Conservation (phyloP, 768 basidiomycete genomes). For the Auriscalpium microsporum region DNA sequence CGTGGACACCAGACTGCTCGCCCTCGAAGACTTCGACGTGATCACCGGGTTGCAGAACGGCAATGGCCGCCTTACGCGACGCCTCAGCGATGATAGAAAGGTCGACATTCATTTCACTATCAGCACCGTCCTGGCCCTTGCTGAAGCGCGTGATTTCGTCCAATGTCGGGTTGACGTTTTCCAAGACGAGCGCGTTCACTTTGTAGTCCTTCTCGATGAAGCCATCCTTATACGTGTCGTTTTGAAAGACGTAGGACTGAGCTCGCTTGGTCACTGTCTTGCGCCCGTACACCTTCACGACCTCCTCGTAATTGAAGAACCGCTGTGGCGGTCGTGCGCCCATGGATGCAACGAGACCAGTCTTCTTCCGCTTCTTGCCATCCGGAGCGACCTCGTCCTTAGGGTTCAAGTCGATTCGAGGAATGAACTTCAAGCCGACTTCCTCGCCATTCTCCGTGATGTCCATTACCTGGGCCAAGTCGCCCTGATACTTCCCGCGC, state of each 20-base stretch:
- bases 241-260: conserved; percentile 77
- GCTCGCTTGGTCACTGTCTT: conserved; percentile 69
- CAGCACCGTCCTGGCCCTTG: conserved; percentile 61
- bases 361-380: conserved; percentile 75
- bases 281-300: conserved; percentile 75
- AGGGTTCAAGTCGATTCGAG: conserved; percentile 95
- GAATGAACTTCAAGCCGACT: conserved; percentile 87
- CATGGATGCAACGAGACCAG: conserved; percentile 33
- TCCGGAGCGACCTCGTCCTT: conserved; percentile 64
- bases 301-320: conserved; percentile 91
- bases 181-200: conserved; percentile 63
- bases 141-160: conserved; percentile 95
- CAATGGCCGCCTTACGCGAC: conserved; percentile 82
- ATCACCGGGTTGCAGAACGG: conserved; percentile 95
- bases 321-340: conserved; percentile 81
- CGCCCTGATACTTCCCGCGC: conserved; percentile 88
- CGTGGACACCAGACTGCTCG: conserved; percentile 88
- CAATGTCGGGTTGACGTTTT: conserved; percentile 90
- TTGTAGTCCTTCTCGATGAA: conserved; percentile 97
- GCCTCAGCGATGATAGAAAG: conserved; percentile 89
- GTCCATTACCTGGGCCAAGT: conserved; percentile 93
- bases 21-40: conserved; percentile 97
- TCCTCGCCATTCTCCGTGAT: conserved; percentile 90
- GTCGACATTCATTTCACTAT: conserved; percentile 67
- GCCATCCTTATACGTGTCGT: conserved; percentile 90